Evolutionary conservation across 2,329 filamentous ascomycete genomes (phyloP).

Genomic region (Pseudogymnoascus sp.): DNA sequence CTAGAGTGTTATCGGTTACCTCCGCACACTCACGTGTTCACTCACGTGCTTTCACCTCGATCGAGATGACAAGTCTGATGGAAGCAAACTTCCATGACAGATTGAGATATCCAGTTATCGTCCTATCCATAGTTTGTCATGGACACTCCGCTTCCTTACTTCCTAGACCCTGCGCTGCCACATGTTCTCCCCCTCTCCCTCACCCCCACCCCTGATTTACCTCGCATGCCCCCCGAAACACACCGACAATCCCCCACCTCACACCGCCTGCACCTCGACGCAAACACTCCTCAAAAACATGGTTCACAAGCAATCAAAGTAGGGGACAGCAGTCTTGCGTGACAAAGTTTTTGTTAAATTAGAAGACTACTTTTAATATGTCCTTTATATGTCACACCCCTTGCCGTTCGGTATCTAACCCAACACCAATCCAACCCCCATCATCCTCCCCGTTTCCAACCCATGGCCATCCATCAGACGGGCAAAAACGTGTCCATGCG

Average conservation of each 20-base stretch:
- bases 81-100: background rate
- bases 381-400: background rate
- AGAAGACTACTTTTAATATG: background rate
- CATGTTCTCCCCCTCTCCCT: background rate
- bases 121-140: background rate
- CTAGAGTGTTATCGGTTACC: background rate
- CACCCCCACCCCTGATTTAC: background rate
- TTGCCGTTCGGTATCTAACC: constrained; percentile 3
- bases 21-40: background rate
- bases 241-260: background rate
- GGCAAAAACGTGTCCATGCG: background rate
- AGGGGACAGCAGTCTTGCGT: background rate
- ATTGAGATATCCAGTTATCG: background rate
- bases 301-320: background rate
- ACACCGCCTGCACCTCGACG: background rate
- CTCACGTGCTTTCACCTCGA: background rate
- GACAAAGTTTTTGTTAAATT: background rate
- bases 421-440: background rate
- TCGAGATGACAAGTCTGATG: background rate
- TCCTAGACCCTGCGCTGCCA: background rate
- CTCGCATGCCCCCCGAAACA: background rate
- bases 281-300: background rate
- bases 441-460: background rate
- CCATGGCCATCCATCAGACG: background rate
- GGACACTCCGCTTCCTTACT: background rate